Evolutionary conservation across 306 rosid genomes (phyloP).

Genomic region (Casuarina cunninghamiana): DNA sequence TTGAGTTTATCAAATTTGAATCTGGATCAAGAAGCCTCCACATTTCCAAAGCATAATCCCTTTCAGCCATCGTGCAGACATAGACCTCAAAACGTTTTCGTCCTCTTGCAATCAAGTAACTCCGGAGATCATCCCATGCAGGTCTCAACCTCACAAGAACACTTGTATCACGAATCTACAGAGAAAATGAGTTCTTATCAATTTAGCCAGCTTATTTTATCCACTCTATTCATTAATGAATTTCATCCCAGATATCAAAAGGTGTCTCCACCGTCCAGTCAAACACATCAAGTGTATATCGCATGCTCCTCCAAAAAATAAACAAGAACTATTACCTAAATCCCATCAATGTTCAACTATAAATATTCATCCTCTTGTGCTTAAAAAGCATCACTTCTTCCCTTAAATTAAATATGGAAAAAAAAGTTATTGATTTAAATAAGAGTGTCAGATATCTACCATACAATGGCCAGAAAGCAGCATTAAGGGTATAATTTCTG

Average conservation of each 20-base stretch:
- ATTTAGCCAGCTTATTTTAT: constrained; percentile 22
- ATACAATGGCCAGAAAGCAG: constrained; percentile 19
- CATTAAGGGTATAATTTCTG: constrained; percentile 10
- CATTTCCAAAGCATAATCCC: constrained; percentile 99
- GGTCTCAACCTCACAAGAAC: constrained; percentile 99
- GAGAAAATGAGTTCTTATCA: constrained; percentile 13
- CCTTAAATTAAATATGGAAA: background rate
- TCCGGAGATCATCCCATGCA: constrained; percentile 99
- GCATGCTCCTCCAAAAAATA: background rate
- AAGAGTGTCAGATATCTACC: constrained; percentile 2
- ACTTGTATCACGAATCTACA: constrained; percentile 96
- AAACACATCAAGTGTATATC: constrained; percentile 7
- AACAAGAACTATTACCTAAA: background rate
- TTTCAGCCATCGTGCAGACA: constrained; percentile 99
- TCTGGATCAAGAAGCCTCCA: constrained; percentile 99
- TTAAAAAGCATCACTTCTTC: background rate
- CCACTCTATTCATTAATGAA: constrained; percentile 10
- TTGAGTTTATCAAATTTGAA: constrained; percentile 86
- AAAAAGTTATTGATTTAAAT: background rate
- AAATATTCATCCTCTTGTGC: background rate
- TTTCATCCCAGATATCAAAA: constrained; percentile 11
- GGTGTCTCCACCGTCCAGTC: constrained; percentile 14
- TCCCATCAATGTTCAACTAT: background rate
- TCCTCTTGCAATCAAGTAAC: constrained; percentile 95
- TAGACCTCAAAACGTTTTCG: constrained; percentile 99